These are phyloP conservation scores for Eucalyptus cloeziana DNA, from an alignment of 345 rosid species.

Conservation along the genomic window DNA sequence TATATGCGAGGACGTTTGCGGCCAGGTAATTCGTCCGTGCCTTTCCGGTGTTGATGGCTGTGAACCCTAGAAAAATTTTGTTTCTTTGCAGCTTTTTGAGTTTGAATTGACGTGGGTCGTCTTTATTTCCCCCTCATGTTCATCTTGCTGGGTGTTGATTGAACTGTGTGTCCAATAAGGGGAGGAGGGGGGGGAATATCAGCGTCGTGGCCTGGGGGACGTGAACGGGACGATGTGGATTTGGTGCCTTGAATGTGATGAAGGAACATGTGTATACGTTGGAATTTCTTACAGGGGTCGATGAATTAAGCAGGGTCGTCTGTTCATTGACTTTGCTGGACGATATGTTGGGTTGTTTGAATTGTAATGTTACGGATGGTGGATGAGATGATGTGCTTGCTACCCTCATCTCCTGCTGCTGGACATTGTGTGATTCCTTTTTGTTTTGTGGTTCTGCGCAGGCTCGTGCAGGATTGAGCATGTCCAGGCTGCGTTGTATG, in stretches of 20 bases:
- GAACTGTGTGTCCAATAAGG: not conserved
- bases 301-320: not conserved
- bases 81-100: not conserved
- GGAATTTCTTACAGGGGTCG: not conserved
- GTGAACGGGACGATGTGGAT: not conserved
- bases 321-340: not conserved
- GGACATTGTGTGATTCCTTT: not conserved
- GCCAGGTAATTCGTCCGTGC: constrained; percentile 32
- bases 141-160: not conserved
- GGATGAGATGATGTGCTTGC: not conserved
- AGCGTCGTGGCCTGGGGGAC: not conserved
- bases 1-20: constrained; percentile 66
- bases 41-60: not conserved
- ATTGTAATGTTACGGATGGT: not conserved
- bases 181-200: not conserved
- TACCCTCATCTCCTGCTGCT: not conserved
- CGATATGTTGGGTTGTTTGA: not conserved
- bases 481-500: constrained; percentile 47
- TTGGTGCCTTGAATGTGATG: not conserved
- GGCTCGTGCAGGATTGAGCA: constrained; percentile 26
- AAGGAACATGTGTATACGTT: not conserved
- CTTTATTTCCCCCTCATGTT: not conserved
- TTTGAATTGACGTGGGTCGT: not conserved
- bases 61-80: not conserved
- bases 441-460: constrained; percentile 2